Conservation (phyloP, 1,139 yeast species). For the Pichia sp. region DNA sequence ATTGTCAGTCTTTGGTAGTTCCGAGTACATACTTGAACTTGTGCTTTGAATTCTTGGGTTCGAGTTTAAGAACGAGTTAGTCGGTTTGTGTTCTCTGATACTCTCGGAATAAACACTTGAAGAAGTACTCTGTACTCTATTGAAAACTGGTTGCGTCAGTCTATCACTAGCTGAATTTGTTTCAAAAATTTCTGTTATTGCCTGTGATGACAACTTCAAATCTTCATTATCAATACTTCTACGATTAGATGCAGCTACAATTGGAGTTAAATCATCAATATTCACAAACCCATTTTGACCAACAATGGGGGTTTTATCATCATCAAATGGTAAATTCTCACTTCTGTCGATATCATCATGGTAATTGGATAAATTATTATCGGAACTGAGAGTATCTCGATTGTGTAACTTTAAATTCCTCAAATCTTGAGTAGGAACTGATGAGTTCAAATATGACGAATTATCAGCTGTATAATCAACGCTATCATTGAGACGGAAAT, state of each 20-base stretch:
- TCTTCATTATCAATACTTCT: constrained; percentile 1
- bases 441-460: constrained; percentile 6
- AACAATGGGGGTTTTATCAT: constrained; percentile 5
- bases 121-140: constrained; percentile 8
- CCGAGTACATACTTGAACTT: constrained; percentile 12
- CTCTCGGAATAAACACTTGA: constrained; percentile 10
- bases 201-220: constrained; percentile 4
- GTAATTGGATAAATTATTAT: too few relatives aligned
- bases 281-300: neutral
- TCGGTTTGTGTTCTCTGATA: too few relatives aligned
- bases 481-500: neutral
- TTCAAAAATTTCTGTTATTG: constrained; percentile 3
- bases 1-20: constrained; percentile 6
- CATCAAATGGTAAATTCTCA: neutral
- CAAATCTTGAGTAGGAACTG: constrained; percentile 9
- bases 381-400: neutral
- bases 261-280: constrained; percentile 4
- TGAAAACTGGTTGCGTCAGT: neutral
- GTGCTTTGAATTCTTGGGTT: constrained; percentile 7
- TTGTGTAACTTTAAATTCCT: neutral
- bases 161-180: neutral
- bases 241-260: neutral
- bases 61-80: neutral
- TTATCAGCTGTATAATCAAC: constrained; percentile 4
- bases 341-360: too few relatives aligned